Conservation (phyloP, 805 yeast genomes). For the Sugiyamaella marilandica region DNA sequence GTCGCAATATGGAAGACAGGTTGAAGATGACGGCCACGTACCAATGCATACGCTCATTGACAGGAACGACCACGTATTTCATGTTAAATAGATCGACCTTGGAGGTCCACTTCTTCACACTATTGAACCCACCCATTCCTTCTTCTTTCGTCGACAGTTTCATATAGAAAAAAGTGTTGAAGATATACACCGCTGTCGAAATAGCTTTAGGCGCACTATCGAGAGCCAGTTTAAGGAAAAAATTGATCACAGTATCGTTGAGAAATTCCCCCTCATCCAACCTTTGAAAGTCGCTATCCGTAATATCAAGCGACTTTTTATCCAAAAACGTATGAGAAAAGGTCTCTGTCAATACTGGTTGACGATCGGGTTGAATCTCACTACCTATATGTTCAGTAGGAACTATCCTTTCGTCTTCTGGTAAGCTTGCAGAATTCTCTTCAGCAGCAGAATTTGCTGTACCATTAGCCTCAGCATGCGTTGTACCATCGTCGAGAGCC, state of each 20-base stretch:
- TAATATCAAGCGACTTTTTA: slow-evolving; percentile 50
- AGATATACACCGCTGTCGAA: slow-evolving; percentile 46
- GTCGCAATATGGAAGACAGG: slow-evolving; percentile 27
- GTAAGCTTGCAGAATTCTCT: neutral
- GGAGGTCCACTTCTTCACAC: slow-evolving; percentile 73
- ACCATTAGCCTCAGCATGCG: neutral
- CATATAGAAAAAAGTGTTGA: slow-evolving; percentile 81
- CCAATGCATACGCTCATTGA: slow-evolving; percentile 84
- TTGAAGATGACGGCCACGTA: slow-evolving; percentile 69
- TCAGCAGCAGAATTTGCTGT: neutral
- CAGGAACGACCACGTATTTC: slow-evolving; percentile 68
- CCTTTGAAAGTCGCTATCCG: slow-evolving; percentile 71
- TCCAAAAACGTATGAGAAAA: slow-evolving; percentile 40
- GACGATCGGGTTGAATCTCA: neutral
- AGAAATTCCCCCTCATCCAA: slow-evolving; percentile 80
- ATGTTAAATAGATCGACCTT: slow-evolving; percentile 58
- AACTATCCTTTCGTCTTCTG: neutral
- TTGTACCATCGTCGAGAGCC: neutral
- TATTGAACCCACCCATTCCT: slow-evolving; percentile 44
- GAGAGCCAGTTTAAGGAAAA: slow-evolving; percentile 48
- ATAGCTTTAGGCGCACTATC: slow-evolving; percentile 31
- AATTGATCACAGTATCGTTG: slow-evolving; percentile 84
- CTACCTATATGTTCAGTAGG: neutral
- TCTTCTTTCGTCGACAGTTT: slow-evolving; percentile 38
- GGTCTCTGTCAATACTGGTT: neutral